phyloP scores from a whole-genome alignment of 2,329 filamentous ascomycete species.

The Leptographium lundbergii region DNA sequence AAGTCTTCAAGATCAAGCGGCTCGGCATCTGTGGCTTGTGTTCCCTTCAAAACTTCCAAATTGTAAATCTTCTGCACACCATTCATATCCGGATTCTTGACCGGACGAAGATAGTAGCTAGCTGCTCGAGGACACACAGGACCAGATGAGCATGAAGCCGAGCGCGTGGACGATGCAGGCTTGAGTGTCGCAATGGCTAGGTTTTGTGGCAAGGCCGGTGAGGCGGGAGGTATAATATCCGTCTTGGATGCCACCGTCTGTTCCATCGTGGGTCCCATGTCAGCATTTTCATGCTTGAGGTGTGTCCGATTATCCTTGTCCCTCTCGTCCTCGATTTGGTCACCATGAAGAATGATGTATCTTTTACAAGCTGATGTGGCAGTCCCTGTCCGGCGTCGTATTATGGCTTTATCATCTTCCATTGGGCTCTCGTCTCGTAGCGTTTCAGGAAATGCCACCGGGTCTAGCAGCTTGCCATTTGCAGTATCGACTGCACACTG shows the following conservation, averaged over 20 bases:
- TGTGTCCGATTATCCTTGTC: not conserved
- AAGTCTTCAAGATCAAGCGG: conserved; percentile 17
- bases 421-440: conserved; percentile 7
- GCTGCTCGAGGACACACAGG: not conserved
- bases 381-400: conserved; percentile 1
- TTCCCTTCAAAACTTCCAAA: conserved; percentile 21
- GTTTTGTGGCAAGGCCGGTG: not conserved
- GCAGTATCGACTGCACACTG: conserved; percentile 24
- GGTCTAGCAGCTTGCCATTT: conserved; percentile 21
- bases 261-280: not conserved
- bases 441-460: conserved; percentile 21
- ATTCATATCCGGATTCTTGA: conserved; percentile 21
- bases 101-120: not conserved
- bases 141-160: not conserved
- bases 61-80: conserved; percentile 33
- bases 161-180: not conserved
- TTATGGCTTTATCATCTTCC: not conserved
- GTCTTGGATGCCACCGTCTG: not conserved
- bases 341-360: not conserved
- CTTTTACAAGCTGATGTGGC: not conserved
- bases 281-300: not conserved
- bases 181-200: not conserved
- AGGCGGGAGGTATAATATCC: not conserved
- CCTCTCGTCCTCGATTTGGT: not conserved
- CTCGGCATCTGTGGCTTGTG: conserved; percentile 20